Percentiles rank a stretch among this genome's conserved stretches.
These are phyloP conservation scores for Eimeria sp. DNA, from an alignment of 169 alveolate species.

Conservation along the genomic window DNA sequence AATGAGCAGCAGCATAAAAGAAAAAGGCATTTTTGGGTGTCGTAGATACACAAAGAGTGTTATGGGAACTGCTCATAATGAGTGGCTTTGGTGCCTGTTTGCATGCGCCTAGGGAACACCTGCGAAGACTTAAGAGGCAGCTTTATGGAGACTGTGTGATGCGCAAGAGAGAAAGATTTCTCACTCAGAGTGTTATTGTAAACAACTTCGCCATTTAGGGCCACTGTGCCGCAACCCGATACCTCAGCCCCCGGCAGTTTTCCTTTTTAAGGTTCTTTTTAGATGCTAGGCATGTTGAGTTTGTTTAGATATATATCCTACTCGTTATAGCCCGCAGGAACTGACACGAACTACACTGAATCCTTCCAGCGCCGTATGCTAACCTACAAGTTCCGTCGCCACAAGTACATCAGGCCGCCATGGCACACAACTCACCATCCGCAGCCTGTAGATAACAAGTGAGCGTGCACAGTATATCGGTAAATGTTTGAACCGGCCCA, in stretches of 20 bases:
- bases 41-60: too few relatives aligned
- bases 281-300: not conserved
- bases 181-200: slow-evolving; percentile 38
- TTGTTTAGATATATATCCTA: not conserved
- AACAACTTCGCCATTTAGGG: slow-evolving; percentile 78
- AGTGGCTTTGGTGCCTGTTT: not conserved
- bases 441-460: slow-evolving; percentile 57
- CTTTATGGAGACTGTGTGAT: not conserved
- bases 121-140: not conserved
- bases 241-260: slow-evolving; percentile 80
- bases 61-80: not conserved
- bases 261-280: not conserved
- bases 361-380: slow-evolving; percentile 81
- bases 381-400: slow-evolving; percentile 16
- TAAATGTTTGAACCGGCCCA: not conserved
- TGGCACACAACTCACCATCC: slow-evolving; percentile 58
- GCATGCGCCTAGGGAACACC: not conserved
- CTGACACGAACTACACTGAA: slow-evolving; percentile 80
- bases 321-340: slow-evolving; percentile 66
- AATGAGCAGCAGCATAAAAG: not conserved
- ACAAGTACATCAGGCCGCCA: not conserved
- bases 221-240: slow-evolving; percentile 80
- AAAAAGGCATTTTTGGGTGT: not conserved
- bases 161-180: not conserved
- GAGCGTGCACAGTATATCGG: not conserved